Percentiles rank a stretch among this genome's conserved stretches.
phyloP scores from a whole-genome alignment of 352 stramenopile genomes.

The Globisporangium okanoganense region DNA sequence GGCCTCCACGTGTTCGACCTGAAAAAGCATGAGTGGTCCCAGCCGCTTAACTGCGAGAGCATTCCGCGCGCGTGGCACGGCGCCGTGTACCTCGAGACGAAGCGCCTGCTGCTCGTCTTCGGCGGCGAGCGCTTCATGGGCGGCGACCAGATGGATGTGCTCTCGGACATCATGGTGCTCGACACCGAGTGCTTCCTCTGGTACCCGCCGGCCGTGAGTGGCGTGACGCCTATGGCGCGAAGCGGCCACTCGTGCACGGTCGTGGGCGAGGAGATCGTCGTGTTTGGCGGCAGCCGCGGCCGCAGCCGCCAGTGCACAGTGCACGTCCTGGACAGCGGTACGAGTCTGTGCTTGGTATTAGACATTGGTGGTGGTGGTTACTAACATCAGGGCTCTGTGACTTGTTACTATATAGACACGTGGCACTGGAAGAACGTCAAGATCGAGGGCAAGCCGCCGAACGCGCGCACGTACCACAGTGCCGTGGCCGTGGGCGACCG shows the following conservation, averaged over 20 bases:
- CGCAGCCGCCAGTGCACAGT: slow-evolving; percentile 73
- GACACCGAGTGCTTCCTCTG: slow-evolving; percentile 93
- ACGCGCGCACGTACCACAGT: slow-evolving; percentile 89
- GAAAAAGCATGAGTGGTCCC: slow-evolving; percentile 63
- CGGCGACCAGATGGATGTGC: slow-evolving; percentile 61
- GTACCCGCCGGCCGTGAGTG: slow-evolving; percentile 88
- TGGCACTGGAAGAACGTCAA: slow-evolving; percentile 91
- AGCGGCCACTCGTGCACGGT: slow-evolving; percentile 77
- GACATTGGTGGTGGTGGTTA: slow-evolving; percentile 1
- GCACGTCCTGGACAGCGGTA: slow-evolving; percentile 70
- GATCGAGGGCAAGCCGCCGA: slow-evolving; percentile 84
- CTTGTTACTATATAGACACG: slow-evolving; percentile 33
- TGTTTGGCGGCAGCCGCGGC: slow-evolving; percentile 74
- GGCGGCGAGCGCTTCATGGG: slow-evolving; percentile 80
- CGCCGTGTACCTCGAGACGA: slow-evolving; percentile 82
- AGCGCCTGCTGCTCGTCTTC: slow-evolving; percentile 91
- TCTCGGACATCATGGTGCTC: slow-evolving; percentile 88
- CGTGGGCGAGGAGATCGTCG: slow-evolving; percentile 68
- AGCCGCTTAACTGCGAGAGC: slow-evolving; percentile 87
- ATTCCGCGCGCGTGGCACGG: slow-evolving; percentile 89
- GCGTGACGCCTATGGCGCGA: slow-evolving; percentile 50
- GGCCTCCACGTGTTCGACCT: slow-evolving; percentile 89
- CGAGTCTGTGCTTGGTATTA: slow-evolving; percentile 2
- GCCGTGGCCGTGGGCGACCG: slow-evolving; percentile 62
- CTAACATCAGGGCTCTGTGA: not conserved